Base-by-base conservation (phyloP, 2,329 filamentous ascomycete genomes). In the Cucurbitaria berberidis region DNA sequence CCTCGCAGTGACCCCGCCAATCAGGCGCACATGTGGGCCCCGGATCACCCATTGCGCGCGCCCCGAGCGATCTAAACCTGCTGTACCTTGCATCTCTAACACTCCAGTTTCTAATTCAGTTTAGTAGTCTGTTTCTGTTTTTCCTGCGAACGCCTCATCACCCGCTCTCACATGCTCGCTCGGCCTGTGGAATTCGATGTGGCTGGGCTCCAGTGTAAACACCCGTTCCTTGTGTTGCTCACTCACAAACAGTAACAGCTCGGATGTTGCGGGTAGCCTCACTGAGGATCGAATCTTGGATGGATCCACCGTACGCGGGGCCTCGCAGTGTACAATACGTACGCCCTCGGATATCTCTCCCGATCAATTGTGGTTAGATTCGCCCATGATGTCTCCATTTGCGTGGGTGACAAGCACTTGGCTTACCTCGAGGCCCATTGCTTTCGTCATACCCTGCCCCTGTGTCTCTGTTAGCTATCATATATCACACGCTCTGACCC, bases 91-190 rank as follows among this genome's bases (percentile, higher is more conserved):
- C 53, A 57, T 46, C 34, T 48, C 35, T 35, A 34, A 43, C 40
- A 45, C 53, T 27, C 56, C 51, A 32, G 44, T 59, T 57, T 57
- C 46, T 44, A 50, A 44, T 50, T 51, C 52, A 47, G 52, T 41
- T 35, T n/a, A n/a, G n/a, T n/a, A n/a, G n/a, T n/a, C n/a, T n/a
- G n/a, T n/a, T n/a, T n/a, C n/a, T 42, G 32, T 47, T 50, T 45
- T 34, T 43, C 43, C 51, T 57, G 57, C 57, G 53, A 57, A 57
- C 53, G 45, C 53, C 53, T 27, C 44, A 30, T 48, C 45, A 48
- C 48, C 45, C 48, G 53, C 44, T 46, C 10, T 36, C 19, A 16
- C 11, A 36, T 35, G 6, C 38, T 47, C 16, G 36, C 34, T 40
- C 34, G 42, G 32, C 16, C 13, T 30, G 32, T 36, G 45, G 38